phyloP scores from a whole-genome alignment of 768 basidiomycete species.

The Terana coerulea region DNA sequence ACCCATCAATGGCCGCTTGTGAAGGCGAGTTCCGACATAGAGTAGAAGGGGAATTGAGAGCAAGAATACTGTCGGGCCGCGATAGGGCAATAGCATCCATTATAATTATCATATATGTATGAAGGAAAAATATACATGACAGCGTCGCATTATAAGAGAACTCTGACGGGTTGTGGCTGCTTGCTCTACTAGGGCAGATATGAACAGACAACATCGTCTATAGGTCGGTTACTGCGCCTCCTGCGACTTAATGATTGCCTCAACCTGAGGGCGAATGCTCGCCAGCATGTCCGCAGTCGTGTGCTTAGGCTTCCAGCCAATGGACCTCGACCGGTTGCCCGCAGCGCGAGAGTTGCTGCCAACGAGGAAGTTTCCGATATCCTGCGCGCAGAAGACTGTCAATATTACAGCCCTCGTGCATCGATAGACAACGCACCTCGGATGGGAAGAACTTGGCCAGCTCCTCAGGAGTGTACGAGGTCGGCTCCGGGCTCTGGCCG shows the following conservation, averaged over 20 bases:
- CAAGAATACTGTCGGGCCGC: no score
- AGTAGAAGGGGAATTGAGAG: no score
- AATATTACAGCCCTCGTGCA: not conserved
- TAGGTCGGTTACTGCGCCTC: not conserved
- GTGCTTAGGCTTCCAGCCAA: conserved; percentile 45
- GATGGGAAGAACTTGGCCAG: conserved; percentile 38
- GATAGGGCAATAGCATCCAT: no score
- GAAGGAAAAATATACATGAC: no score
- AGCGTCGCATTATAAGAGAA: no score
- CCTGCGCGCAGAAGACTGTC: not conserved
- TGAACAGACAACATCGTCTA: no score
- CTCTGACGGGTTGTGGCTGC: no score
- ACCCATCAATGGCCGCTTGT: no score
- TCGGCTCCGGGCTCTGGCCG: conserved; percentile 31
- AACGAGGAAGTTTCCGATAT: conserved; percentile 15
- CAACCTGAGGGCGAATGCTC: conserved; percentile 38
- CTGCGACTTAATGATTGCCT: conserved; percentile 19
- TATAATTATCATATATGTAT: no score
- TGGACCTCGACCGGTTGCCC: conserved; percentile 27
- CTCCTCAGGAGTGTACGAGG: conserved; percentile 40
- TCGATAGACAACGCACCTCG: conserved; percentile 26
- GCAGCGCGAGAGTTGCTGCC: conserved; percentile 13
- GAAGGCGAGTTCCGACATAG: no score
- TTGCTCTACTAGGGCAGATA: no score
- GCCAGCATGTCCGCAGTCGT: conserved; percentile 38